phyloP scores from a whole-genome alignment of 2,329 filamentous ascomycete genomes.

The Fusarium dimerum region DNA sequence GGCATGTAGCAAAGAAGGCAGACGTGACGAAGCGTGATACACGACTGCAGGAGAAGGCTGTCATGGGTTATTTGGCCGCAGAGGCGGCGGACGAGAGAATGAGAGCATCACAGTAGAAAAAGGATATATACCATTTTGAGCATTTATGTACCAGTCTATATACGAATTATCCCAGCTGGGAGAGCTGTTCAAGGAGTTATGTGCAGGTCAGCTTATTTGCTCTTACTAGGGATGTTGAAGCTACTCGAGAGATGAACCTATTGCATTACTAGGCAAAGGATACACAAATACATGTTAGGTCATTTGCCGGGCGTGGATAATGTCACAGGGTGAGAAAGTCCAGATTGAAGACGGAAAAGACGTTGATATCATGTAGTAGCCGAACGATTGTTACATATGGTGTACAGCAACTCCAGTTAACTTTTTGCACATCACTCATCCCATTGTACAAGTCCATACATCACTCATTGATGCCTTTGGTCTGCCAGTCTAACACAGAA shows the following conservation, averaged over 20 bases:
- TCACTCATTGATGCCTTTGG: slow-evolving; percentile 9
- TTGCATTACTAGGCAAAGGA: too few relatives aligned
- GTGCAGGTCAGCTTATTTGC: too few relatives aligned
- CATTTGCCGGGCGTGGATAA: too few relatives aligned
- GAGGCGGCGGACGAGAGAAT: slow-evolving; percentile 45
- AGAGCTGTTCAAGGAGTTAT: too few relatives aligned
- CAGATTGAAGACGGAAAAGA: neutral
- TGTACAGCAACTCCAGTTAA: slow-evolving; percentile 23
- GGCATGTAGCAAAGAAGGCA: slow-evolving; percentile 45
- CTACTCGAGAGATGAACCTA: too few relatives aligned
- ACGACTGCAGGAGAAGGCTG: slow-evolving; percentile 34
- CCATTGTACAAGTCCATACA: slow-evolving; percentile 10
- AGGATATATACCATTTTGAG: neutral
- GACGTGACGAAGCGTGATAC: slow-evolving; percentile 24
- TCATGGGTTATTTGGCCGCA: slow-evolving; percentile 45
- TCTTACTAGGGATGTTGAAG: too few relatives aligned
- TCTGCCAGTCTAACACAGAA: slow-evolving; percentile 17
- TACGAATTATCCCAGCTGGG: too few relatives aligned
- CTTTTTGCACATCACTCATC: slow-evolving; percentile 7
- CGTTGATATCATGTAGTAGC: slow-evolving; percentile 16
- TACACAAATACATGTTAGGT: too few relatives aligned
- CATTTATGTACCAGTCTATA: too few relatives aligned
- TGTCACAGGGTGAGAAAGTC: too few relatives aligned
- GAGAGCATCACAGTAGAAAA: neutral
- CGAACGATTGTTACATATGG: slow-evolving; percentile 24